Evolutionary conservation across 345 rosid genomes (phyloP).

Genomic region (Gossypioides kirkii): DNA sequence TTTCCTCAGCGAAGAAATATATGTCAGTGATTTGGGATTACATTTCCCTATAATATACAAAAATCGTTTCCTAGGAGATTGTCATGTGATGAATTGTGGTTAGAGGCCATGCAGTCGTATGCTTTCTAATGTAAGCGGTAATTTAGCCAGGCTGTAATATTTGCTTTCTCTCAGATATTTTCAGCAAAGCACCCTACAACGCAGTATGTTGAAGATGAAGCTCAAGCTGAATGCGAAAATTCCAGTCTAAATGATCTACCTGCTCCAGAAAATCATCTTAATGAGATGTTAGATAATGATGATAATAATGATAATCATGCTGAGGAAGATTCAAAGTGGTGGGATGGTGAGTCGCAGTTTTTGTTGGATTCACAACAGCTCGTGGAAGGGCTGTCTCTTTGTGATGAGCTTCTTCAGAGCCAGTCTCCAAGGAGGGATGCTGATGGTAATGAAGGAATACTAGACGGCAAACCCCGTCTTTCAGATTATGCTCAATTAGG

Average conservation of each 20-base stretch:
- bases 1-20: background rate
- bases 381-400: conserved; percentile 80
- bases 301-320: conserved; percentile 27
- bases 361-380: conserved; percentile 85
- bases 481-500: conserved; percentile 74
- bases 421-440: conserved; percentile 67
- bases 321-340: conserved; percentile 68
- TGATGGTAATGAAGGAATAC: conserved; percentile 30
- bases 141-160: conserved; percentile 1
- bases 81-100: background rate
- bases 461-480: conserved; percentile 42
- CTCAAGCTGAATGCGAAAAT: conserved; percentile 35
- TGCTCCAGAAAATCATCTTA: conserved; percentile 19
- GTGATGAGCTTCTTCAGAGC: conserved; percentile 72
- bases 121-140: background rate
- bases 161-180: conserved; percentile 5
- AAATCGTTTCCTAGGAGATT: background rate
- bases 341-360: conserved; percentile 72
- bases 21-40: background rate
- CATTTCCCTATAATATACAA: background rate
- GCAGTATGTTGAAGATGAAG: conserved; percentile 37
- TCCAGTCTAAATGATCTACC: conserved; percentile 20
- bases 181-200: conserved; percentile 28
- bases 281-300: conserved; percentile 23
- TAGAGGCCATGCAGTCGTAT: background rate